A percentile compares a stretch with the other conserved stretches of the same genome.
Evolutionary conservation across 306 rosid species (phyloP).

Genomic region (Inga oerstediana): DNA sequence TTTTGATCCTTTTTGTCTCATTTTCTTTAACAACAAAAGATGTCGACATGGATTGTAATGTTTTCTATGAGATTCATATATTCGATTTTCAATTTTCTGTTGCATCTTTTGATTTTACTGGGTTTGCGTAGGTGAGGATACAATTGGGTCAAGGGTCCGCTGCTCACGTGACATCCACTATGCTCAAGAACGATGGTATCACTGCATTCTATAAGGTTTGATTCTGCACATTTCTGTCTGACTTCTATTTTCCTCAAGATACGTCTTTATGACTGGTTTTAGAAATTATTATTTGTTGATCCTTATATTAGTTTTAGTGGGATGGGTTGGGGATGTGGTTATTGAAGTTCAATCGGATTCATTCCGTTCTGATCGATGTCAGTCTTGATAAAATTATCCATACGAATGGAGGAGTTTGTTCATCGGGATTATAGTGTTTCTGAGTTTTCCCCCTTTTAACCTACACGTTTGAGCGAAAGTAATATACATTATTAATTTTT

Average conservation of each 20-base stretch:
- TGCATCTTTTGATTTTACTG: constrained; percentile 7
- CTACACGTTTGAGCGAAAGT: not conserved
- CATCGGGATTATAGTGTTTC: constrained; percentile 1
- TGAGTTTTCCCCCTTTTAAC: not conserved
- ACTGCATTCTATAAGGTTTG: constrained; percentile 87
- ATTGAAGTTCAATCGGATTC: not conserved
- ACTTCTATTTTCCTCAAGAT: not conserved
- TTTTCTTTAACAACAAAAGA: not conserved
- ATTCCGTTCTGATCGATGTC: not conserved
- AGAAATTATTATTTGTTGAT: constrained; percentile 18
- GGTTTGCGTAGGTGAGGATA: constrained; percentile 80
- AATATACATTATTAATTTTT: not conserved
- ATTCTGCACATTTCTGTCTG: not conserved
- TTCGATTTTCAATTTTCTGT: constrained; percentile 18
- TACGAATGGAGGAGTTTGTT: not conserved
- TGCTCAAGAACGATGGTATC: constrained; percentile 91
- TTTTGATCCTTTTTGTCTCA: constrained; percentile 2
- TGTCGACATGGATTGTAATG: not conserved
- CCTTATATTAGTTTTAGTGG: constrained; percentile 15
- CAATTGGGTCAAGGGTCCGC: constrained; percentile 99
- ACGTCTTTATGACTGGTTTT: not conserved
- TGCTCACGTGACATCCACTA: constrained; percentile 60
- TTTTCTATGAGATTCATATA: constrained; percentile 51
- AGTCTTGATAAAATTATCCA: constrained; percentile 5
- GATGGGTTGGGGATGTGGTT: not conserved